These are phyloP conservation scores for Annulohypoxylon truncatum DNA, from an alignment of 2,329 filamentous ascomycete genomes.

Conservation along the genomic window DNA sequence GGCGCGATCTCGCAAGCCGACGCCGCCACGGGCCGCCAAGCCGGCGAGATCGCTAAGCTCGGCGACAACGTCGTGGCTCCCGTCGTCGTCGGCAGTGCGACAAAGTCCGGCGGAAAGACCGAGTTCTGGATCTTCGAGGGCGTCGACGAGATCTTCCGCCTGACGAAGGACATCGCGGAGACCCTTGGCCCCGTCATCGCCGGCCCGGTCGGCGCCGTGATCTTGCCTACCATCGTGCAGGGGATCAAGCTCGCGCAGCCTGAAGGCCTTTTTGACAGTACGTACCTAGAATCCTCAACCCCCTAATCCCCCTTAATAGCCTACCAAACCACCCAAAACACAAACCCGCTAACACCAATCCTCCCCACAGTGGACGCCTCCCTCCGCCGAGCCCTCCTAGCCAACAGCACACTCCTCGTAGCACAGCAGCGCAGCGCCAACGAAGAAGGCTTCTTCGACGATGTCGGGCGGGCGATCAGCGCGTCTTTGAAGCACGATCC, in stretches of 20 bases:
- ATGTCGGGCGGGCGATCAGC: too few relatives aligned
- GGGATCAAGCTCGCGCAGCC: slow-evolving; percentile 18
- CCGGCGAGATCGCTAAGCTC: slow-evolving; percentile 7
- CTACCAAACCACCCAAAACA: too few relatives aligned
- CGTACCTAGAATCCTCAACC: neutral
- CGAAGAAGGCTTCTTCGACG: slow-evolving; percentile 13
- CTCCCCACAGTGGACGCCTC: neutral
- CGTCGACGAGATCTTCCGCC: slow-evolving; percentile 16
- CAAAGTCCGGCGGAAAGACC: neutral
- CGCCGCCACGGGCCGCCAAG: slow-evolving; percentile 7
- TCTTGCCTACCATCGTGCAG: slow-evolving; percentile 17
- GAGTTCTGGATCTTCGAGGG: slow-evolving; percentile 28
- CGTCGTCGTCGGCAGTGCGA: too few relatives aligned
- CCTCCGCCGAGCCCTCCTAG: slow-evolving; percentile 10
- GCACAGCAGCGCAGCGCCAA: slow-evolving; percentile 4
- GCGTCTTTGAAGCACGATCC: neutral
- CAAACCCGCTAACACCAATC: too few relatives aligned
- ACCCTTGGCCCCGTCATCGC: slow-evolving; percentile 11
- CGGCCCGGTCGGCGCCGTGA: slow-evolving; percentile 2
- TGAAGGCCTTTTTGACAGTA: slow-evolving; percentile 7
- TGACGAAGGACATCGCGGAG: slow-evolving; percentile 7
- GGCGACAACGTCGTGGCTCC: slow-evolving; percentile 10
- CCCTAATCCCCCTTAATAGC: neutral
- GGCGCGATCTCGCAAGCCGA: slow-evolving; percentile 6
- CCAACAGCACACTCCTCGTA: slow-evolving; percentile 10